phyloP scores from a whole-genome alignment of 768 basidiomycete genomes.

The Collybiopsis confluens region DNA sequence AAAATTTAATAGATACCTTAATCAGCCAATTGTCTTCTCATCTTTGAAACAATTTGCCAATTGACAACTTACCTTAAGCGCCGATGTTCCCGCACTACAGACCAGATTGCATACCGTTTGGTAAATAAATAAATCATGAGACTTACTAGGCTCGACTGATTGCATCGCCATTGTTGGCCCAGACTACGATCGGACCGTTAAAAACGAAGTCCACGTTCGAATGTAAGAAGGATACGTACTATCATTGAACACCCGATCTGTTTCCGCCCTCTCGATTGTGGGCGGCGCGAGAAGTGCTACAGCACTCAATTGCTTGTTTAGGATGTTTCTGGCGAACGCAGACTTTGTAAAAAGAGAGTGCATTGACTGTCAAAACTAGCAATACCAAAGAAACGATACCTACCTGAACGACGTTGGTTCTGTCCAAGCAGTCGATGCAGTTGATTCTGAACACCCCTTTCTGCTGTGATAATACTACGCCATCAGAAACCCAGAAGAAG shows the following conservation, averaged over 20 bases:
- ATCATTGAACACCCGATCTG: constrained; percentile 77
- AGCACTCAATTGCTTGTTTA: constrained; percentile 71
- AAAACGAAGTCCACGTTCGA: background rate
- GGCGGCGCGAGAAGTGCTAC: constrained; percentile 61
- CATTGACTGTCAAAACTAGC: background rate
- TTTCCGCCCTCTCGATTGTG: constrained; percentile 49
- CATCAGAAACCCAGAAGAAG: constrained; percentile 39
- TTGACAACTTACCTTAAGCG: constrained; percentile 68
- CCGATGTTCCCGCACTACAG: constrained; percentile 86
- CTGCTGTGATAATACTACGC: constrained; percentile 70
- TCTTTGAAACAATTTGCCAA: constrained; percentile 3
- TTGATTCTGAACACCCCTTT: constrained; percentile 86
- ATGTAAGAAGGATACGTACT: constrained; percentile 34
- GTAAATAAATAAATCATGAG: background rate
- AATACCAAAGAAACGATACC: constrained; percentile 7
- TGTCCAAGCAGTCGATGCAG: constrained; percentile 93
- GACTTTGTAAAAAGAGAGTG: constrained; percentile 51
- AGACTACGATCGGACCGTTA: constrained; percentile 47
- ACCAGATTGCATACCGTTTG: background rate
- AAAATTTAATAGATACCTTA: constrained; percentile 1
- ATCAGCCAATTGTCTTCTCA: constrained; percentile 4
- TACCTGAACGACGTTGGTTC: constrained; percentile 93
- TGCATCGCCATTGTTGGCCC: constrained; percentile 98
- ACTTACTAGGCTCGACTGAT: constrained; percentile 83
- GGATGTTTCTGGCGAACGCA: constrained; percentile 82